A percentile compares a stretch with the other conserved stretches of the same genome.
phyloP scores from a whole-genome alignment of 1,284 basidiomycete genomes.

The Puccinia novopanici region DNA sequence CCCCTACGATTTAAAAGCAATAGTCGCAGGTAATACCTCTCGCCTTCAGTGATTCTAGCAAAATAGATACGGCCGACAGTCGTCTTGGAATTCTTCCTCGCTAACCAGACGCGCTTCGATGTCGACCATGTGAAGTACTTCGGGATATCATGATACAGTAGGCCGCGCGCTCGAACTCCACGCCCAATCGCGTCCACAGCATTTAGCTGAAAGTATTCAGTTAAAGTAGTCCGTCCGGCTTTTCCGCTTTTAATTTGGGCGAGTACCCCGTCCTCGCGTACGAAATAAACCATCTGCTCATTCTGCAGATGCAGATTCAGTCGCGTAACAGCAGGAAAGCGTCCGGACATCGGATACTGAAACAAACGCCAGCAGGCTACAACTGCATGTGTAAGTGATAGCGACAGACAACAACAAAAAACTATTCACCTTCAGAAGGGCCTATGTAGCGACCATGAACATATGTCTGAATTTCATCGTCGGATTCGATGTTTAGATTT shows the following conservation, averaged over 20 bases:
- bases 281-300: conserved; percentile 4
- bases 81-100: too few species aligned
- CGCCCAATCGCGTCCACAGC: too few species aligned
- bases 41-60: too few species aligned
- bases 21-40: too few species aligned
- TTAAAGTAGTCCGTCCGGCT: background rate
- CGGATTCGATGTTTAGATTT: background rate
- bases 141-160: too few species aligned
- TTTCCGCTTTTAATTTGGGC: background rate
- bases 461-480: too few species aligned
- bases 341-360: too few species aligned
- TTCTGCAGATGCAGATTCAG: background rate
- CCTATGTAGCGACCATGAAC: conserved; percentile 1
- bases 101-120: too few species aligned
- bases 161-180: too few species aligned
- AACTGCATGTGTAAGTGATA: background rate
- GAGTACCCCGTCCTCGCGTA: background rate
- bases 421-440: conserved; percentile 6
- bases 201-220: background rate
- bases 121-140: too few species aligned
- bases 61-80: too few species aligned
- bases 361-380: background rate
- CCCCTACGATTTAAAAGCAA: too few species aligned
- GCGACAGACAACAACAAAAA: background rate
- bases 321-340: background rate